phyloP scores from a whole-genome alignment of 2,329 filamentous ascomycete species.

The Didymella pinodella region DNA sequence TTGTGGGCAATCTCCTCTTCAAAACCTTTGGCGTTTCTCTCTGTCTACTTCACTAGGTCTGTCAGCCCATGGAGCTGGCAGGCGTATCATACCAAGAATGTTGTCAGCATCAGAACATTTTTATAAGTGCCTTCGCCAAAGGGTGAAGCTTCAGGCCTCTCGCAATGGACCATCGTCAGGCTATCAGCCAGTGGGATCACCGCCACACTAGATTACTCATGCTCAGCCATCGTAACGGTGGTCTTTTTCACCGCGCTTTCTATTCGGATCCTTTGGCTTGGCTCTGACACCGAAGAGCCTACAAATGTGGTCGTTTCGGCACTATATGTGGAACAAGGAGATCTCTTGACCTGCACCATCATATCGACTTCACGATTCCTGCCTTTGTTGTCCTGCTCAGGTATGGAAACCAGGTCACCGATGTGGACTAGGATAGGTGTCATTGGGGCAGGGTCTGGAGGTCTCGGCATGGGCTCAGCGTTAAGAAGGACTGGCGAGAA shows the following conservation, averaged over 20 bases:
- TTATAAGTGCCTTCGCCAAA: no score
- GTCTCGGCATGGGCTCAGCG: neutral
- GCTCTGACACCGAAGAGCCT: neutral
- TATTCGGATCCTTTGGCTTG: neutral
- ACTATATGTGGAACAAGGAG: no score
- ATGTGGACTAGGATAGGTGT: neutral
- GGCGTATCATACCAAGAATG: neutral
- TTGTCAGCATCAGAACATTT: neutral
- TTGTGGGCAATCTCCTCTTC: neutral
- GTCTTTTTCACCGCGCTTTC: neutral
- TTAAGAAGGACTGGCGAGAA: conserved; percentile 4
- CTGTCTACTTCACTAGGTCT: neutral
- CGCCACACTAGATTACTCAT: neutral
- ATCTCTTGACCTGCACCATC: no score
- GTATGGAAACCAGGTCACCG: neutral
- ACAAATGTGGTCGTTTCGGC: neutral
- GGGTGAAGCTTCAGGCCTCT: neutral
- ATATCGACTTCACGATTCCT: no score
- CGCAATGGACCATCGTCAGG: neutral
- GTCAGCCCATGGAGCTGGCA: neutral
- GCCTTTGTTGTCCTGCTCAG: no score
- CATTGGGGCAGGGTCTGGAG: conserved; percentile 5
- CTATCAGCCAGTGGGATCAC: neutral
- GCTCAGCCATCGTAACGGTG: neutral
- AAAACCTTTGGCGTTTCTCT: neutral